phyloP scores from a whole-genome alignment of 208 protist genomes.

The Trypanosoma melophagium region DNA sequence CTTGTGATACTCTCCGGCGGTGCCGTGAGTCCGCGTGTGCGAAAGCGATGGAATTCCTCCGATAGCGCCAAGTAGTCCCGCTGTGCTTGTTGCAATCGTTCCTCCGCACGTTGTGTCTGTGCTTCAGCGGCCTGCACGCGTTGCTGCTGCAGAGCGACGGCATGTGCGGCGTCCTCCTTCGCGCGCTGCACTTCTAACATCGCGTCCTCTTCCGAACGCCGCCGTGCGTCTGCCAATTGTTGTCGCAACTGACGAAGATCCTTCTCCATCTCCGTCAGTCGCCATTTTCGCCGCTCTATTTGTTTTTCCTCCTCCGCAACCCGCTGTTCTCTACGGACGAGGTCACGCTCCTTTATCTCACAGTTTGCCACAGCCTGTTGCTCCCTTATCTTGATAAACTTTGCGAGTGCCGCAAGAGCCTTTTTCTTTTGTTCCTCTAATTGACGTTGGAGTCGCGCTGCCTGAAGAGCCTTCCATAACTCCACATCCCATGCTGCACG shows the following conservation, averaged over 20 bases:
- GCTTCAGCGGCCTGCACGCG: slow-evolving; percentile 46
- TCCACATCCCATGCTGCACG: slow-evolving; percentile 85
- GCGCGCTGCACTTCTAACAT: slow-evolving; percentile 70
- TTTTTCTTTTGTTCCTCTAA: slow-evolving; percentile 47
- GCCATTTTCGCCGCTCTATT: slow-evolving; percentile 39
- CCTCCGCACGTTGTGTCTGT: slow-evolving; percentile 59
- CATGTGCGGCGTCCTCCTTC: slow-evolving; percentile 64
- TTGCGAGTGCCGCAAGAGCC: slow-evolving; percentile 41
- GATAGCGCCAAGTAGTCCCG: slow-evolving; percentile 70
- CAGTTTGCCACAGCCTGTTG: slow-evolving; percentile 31
- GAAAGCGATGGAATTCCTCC: slow-evolving; percentile 65
- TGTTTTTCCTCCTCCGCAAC: slow-evolving; percentile 35
- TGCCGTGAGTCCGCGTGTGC: slow-evolving; percentile 50
- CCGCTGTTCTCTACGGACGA: slow-evolving; percentile 38
- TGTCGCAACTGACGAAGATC: slow-evolving; percentile 54
- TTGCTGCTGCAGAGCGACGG: slow-evolving; percentile 35
- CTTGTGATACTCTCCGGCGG: slow-evolving; percentile 5
- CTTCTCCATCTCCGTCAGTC: slow-evolving; percentile 52
- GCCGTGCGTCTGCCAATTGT: slow-evolving; percentile 66
- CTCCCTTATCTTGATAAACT: slow-evolving; percentile 40
- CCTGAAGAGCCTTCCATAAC: slow-evolving; percentile 85
- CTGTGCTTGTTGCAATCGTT: slow-evolving; percentile 65
- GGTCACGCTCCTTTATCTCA: slow-evolving; percentile 30
- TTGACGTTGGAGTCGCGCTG: slow-evolving; percentile 56
- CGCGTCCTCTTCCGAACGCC: slow-evolving; percentile 71